Evolutionary conservation across 2,329 filamentous ascomycete genomes (phyloP).

Genomic region (Xylaria sp.): DNA sequence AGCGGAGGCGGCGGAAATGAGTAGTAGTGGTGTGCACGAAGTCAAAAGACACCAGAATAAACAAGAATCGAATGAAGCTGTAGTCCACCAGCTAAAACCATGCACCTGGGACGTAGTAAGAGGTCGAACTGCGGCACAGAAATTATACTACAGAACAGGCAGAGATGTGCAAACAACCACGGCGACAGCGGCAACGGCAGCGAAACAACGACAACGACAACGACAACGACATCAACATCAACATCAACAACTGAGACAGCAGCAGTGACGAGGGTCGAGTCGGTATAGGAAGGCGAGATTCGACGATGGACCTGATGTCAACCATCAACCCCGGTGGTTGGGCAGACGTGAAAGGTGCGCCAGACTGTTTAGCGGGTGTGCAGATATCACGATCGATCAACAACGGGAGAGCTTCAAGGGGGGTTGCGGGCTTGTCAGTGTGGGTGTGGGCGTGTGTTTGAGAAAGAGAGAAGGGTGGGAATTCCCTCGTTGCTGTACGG

Average conservation of each 20-base stretch:
- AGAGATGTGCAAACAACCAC: slow-evolving; percentile 27
- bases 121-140: slow-evolving; percentile 24
- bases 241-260: background rate
- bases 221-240: too few species aligned
- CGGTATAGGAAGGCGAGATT: slow-evolving; percentile 32
- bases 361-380: slow-evolving; percentile 40
- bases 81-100: background rate
- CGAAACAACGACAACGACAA: background rate
- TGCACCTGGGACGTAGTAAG: slow-evolving; percentile 8
- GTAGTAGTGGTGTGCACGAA: slow-evolving; percentile 24
- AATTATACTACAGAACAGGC: slow-evolving; percentile 22
- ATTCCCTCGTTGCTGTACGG: too few species aligned
- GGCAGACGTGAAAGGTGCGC: slow-evolving; percentile 35
- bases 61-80: slow-evolving; percentile 24
- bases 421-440: slow-evolving; percentile 37
- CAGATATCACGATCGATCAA: slow-evolving; percentile 43
- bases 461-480: slow-evolving; percentile 38
- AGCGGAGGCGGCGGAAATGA: background rate
- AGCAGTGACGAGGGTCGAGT: slow-evolving; percentile 23
- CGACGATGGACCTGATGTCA: slow-evolving; percentile 42
- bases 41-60: background rate
- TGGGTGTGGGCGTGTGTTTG: slow-evolving; percentile 38
- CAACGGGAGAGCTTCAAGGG: slow-evolving; percentile 34
- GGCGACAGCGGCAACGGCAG: too few species aligned
- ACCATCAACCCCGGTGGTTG: slow-evolving; percentile 38